These are phyloP conservation scores for Boechera divaricarpa DNA, from an alignment of 345 rosid genomes.

Conservation along the genomic window DNA sequence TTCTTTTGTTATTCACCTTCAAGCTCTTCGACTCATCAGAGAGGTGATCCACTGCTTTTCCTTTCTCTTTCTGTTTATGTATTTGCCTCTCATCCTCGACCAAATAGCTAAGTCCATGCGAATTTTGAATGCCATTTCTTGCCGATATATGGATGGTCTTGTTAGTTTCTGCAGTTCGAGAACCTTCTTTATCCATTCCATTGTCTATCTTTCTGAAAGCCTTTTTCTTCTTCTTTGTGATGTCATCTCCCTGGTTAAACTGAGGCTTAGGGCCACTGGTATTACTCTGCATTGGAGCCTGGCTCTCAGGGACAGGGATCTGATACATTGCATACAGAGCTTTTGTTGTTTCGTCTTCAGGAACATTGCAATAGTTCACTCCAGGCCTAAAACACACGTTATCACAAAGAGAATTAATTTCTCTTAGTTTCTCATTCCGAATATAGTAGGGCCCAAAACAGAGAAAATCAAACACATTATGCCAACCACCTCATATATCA, in stretches of 20 bases:
- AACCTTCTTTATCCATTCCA: conserved; percentile 50
- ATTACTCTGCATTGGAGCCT: conserved; percentile 52
- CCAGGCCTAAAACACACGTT: conserved; percentile 68
- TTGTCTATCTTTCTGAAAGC: conserved; percentile 54
- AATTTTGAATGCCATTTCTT: conserved; percentile 50
- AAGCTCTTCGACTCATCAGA: conserved; percentile 59
- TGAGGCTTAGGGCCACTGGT: conserved; percentile 36
- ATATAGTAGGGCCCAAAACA: conserved; percentile 10
- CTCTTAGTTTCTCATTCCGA: conserved; percentile 14
- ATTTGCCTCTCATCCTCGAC: conserved; percentile 52
- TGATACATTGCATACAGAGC: conserved; percentile 60
- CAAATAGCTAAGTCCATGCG: conserved; percentile 52
- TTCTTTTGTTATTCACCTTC: conserved; percentile 68
- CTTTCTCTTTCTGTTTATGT: conserved; percentile 66
- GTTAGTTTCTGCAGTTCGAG: conserved; percentile 52
- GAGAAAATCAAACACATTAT: conserved; percentile 15
- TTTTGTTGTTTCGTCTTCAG: conserved; percentile 78
- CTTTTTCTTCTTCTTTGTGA: conserved; percentile 56
- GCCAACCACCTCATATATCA: conserved; percentile 35
- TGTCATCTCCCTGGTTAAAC: conserved; percentile 41
- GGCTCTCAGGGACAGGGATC: conserved; percentile 53
- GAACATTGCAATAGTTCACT: conserved; percentile 73
- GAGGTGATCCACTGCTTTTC: conserved; percentile 52
- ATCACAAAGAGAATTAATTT: conserved; percentile 36
- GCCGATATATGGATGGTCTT: conserved; percentile 50